Percentiles rank a stretch among this genome's conserved stretches.
Evolutionary conservation across 805 yeast species (phyloP).

Genomic region (Grigorovia yakushimaensis): DNA sequence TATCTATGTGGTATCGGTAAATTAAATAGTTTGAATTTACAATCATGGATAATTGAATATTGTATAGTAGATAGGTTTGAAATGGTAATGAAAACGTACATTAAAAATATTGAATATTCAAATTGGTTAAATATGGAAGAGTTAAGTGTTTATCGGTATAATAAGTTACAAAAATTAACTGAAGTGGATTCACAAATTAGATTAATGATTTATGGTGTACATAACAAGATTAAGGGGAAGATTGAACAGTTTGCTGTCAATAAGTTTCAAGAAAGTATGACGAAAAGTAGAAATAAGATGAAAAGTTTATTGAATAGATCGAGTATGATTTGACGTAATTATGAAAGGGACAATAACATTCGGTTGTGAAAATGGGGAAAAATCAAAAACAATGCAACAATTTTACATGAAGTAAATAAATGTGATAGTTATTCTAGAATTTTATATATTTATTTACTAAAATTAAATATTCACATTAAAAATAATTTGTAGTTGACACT

Average conservation of each 20-base stretch:
- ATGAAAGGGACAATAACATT: too few relatives aligned
- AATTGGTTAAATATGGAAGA: conserved; percentile 73
- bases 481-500: too few relatives aligned
- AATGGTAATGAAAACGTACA: conserved; percentile 53
- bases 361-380: too few relatives aligned
- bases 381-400: too few relatives aligned
- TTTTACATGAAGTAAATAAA: too few relatives aligned
- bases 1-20: conserved; percentile 30
- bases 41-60: conserved; percentile 75
- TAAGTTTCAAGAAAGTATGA: conserved; percentile 58
- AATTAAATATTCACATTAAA: too few relatives aligned
- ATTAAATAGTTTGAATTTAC: conserved; percentile 30
- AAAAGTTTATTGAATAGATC: background rate
- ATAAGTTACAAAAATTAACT: conserved; percentile 30
- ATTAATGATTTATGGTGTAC: conserved; percentile 31
- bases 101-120: conserved; percentile 77
- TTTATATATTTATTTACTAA: too few relatives aligned
- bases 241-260: conserved; percentile 77
- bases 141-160: conserved; percentile 44
- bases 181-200: conserved; percentile 37
- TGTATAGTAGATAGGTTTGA: conserved; percentile 57
- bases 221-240: conserved; percentile 44
- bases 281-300: conserved; percentile 62
- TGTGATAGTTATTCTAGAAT: too few relatives aligned
- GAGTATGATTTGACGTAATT: too few relatives aligned